A percentile compares a stretch with the other conserved stretches of the same genome.
Evolutionary conservation across 257 asterid species (phyloP).

Genomic region (Solanum stenotomum): DNA sequence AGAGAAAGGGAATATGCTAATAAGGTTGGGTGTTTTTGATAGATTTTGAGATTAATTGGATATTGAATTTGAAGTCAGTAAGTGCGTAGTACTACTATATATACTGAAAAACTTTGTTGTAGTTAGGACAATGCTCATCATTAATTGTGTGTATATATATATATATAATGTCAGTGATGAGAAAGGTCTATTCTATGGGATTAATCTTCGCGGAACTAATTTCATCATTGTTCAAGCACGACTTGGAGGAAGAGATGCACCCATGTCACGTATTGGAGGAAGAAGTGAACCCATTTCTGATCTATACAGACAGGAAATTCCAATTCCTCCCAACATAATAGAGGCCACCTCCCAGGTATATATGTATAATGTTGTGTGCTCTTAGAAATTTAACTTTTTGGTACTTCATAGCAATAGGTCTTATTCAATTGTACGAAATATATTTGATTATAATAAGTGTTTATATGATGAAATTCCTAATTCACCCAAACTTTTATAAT

Average conservation of each 20-base stretch:
- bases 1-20: not conserved
- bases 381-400: not conserved
- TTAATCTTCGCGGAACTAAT: constrained; percentile 54
- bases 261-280: constrained; percentile 33
- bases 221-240: constrained; percentile 40
- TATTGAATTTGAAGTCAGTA: not conserved
- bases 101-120: not conserved
- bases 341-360: constrained; percentile 34
- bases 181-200: constrained; percentile 53
- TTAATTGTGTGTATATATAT: not conserved
- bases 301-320: constrained; percentile 34
- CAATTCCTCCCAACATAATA: constrained; percentile 29
- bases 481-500: not conserved
- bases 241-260: constrained; percentile 48
- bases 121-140: not conserved
- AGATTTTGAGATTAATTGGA: too few relatives aligned
- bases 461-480: not conserved
- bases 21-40: too few relatives aligned
- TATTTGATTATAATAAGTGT: not conserved
- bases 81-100: not conserved
- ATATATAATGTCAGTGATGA: constrained; percentile 34
- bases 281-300: constrained; percentile 47
- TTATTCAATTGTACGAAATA: not conserved
- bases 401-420: not conserved
- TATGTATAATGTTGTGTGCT: not conserved